Conservation (phyloP, 306 rosid genomes). For the Lathyrus oleraceus region DNA sequence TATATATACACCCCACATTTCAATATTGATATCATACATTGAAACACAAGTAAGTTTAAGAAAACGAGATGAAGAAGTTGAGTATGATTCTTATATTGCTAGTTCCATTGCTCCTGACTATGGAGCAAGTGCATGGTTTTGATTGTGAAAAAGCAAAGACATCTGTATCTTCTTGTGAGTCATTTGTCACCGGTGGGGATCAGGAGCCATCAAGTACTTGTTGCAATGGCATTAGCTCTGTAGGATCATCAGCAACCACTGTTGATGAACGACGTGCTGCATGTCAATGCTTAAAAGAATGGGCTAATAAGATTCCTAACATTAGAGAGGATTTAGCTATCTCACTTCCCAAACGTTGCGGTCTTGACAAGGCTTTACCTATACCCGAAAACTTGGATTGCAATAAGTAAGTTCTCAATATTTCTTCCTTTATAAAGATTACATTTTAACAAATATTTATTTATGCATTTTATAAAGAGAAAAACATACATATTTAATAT, state of each 20-base stretch:
- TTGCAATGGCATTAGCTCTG: background rate
- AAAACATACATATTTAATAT: no score
- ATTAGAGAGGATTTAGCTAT: background rate
- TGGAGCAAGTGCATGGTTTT: constrained; percentile 5
- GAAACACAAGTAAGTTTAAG: background rate
- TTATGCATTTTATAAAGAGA: no score
- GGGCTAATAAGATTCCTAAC: background rate
- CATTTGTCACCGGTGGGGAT: background rate
- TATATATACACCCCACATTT: no score
- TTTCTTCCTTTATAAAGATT: background rate
- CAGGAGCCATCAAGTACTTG: background rate
- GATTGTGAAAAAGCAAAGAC: constrained; percentile 8
- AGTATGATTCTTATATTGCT: background rate
- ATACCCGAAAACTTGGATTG: constrained; percentile 27
- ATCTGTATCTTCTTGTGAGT: background rate
- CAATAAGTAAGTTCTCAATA: constrained; percentile 17
- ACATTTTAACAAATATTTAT: background rate
- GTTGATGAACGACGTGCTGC: background rate
- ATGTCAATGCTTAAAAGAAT: constrained; percentile 39
- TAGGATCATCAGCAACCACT: constrained; percentile 6
- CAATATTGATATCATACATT: background rate
- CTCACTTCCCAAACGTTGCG: constrained; percentile 35
- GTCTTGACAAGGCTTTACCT: background rate
- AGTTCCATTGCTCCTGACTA: background rate
- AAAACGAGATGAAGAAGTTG: background rate